These are phyloP conservation scores for Singerocomus inundabilis DNA, from an alignment of 1,284 basidiomycete genomes.

Conservation along the genomic window DNA sequence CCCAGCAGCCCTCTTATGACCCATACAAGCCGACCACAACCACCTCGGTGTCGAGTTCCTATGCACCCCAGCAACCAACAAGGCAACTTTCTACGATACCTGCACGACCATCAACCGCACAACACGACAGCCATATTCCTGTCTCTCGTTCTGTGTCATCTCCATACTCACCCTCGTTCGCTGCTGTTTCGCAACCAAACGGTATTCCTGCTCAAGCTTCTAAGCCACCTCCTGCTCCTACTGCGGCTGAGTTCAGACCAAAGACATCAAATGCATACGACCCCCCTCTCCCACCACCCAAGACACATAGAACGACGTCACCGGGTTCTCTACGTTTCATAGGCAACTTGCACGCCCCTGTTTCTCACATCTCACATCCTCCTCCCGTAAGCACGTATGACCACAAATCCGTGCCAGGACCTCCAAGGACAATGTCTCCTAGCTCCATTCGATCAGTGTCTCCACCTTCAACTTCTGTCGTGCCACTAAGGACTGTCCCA, in stretches of 20 bases:
- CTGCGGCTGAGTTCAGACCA: conserved; percentile 48
- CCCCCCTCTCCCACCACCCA: conserved; percentile 65
- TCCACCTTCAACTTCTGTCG: conserved; percentile 26
- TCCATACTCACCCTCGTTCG: conserved; percentile 22
- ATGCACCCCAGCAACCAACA: conserved; percentile 13
- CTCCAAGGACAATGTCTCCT: conserved; percentile 37
- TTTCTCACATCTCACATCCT: conserved; percentile 11
- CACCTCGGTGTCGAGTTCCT: conserved; percentile 15
- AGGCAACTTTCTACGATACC: conserved; percentile 21
- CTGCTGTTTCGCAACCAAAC: conserved; percentile 17
- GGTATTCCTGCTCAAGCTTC: conserved; percentile 25
- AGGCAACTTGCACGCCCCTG: conserved; percentile 13
- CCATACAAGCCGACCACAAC: conserved; percentile 35
- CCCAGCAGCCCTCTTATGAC: conserved; percentile 23
- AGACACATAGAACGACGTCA: conserved; percentile 34
- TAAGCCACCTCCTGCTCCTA: conserved; percentile 36
- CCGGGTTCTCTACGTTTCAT: conserved; percentile 26
- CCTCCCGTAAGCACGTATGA: conserved; percentile 22
- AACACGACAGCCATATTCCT: conserved; percentile 14
- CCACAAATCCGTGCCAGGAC: conserved; percentile 12
- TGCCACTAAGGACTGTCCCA: conserved; percentile 16
- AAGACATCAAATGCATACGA: conserved; percentile 76
- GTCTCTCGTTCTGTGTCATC: conserved; percentile 22
- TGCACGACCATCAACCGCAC: conserved; percentile 15
- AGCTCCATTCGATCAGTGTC: conserved; percentile 32